phyloP scores from a whole-genome alignment of 2,329 filamentous ascomycete genomes.

The Colletotrichum filicis region DNA sequence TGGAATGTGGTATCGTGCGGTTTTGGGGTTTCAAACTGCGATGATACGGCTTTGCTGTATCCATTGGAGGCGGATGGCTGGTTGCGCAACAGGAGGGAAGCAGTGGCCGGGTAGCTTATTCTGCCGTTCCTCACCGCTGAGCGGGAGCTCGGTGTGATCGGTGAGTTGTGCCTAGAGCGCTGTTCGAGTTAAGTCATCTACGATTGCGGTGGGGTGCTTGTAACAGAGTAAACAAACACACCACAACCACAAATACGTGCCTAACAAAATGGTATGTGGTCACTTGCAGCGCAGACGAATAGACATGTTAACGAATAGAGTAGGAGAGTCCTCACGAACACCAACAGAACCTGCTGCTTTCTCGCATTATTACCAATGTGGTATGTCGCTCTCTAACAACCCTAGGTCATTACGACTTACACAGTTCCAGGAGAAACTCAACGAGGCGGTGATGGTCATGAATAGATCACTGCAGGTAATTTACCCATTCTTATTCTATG shows the following conservation, averaged over 20 bases:
- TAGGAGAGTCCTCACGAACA: slow-evolving; percentile 97
- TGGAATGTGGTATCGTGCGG: slow-evolving; percentile 50
- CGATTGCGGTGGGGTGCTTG: background rate
- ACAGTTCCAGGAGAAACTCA: slow-evolving; percentile 85
- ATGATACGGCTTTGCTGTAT: background rate
- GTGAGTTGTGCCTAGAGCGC: background rate
- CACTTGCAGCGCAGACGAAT: background rate
- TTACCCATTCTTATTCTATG: background rate
- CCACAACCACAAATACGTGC: background rate
- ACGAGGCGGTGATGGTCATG: slow-evolving; percentile 91
- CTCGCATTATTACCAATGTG: slow-evolving; percentile 96
- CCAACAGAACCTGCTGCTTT: slow-evolving; percentile 92
- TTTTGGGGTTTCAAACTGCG: background rate
- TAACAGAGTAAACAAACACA: slow-evolving; percentile 27
- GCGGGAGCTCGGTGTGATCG: slow-evolving; percentile 11
- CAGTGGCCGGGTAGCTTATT: slow-evolving; percentile 28
- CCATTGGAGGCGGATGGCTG: background rate
- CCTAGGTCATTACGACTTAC: slow-evolving; percentile 22
- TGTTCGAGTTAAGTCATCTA: background rate
- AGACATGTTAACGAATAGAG: background rate
- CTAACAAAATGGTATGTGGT: slow-evolving; percentile 27
- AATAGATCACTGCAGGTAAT: slow-evolving; percentile 89
- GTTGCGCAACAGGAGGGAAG: background rate
- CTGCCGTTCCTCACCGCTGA: slow-evolving; percentile 31
- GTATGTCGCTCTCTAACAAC: slow-evolving; percentile 64